These are phyloP conservation scores for Leccinellum rugosiceps DNA, from an alignment of 768 basidiomycete species.

Conservation along the genomic window DNA sequence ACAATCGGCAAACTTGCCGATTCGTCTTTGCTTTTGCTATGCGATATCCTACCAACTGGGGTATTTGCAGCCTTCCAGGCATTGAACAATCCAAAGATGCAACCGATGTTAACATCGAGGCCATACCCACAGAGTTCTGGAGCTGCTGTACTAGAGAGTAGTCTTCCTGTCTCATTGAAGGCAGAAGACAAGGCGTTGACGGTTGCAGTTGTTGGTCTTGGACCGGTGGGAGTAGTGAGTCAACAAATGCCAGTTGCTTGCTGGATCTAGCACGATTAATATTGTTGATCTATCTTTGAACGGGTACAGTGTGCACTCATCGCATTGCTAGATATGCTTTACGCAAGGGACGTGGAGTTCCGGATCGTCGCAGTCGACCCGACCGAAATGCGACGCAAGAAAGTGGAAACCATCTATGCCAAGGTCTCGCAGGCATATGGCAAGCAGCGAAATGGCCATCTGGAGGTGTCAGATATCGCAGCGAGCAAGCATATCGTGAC, in stretches of 20 bases:
- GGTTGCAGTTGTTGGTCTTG: constrained; percentile 69
- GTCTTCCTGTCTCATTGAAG: constrained; percentile 28
- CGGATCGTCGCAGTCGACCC: constrained; percentile 66
- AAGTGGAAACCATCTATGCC: constrained; percentile 56
- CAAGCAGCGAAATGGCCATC: constrained; percentile 34
- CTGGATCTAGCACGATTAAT: neutral
- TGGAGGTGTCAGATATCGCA: constrained; percentile 49
- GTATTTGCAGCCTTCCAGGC: constrained; percentile 74
- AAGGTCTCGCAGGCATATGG: constrained; percentile 43
- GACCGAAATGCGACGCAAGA: constrained; percentile 51
- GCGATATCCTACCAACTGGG: constrained; percentile 79
- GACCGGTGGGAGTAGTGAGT: constrained; percentile 70
- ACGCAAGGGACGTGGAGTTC: constrained; percentile 43
- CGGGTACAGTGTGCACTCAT: constrained; percentile 52
- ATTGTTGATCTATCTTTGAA: neutral
- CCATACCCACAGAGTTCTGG: constrained; percentile 50
- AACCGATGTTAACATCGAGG: constrained; percentile 53
- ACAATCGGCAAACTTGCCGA: constrained; percentile 49
- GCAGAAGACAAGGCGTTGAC: constrained; percentile 51
- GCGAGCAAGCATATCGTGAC: constrained; percentile 48
- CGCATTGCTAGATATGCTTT: constrained; percentile 59
- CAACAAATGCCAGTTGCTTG: neutral
- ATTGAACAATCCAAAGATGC: constrained; percentile 67
- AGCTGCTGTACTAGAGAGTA: constrained; percentile 1
- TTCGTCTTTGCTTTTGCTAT: constrained; percentile 65